Base-by-base conservation (phyloP, 148 eudicot genomes). In the Rhododendron ovatum region DNA sequence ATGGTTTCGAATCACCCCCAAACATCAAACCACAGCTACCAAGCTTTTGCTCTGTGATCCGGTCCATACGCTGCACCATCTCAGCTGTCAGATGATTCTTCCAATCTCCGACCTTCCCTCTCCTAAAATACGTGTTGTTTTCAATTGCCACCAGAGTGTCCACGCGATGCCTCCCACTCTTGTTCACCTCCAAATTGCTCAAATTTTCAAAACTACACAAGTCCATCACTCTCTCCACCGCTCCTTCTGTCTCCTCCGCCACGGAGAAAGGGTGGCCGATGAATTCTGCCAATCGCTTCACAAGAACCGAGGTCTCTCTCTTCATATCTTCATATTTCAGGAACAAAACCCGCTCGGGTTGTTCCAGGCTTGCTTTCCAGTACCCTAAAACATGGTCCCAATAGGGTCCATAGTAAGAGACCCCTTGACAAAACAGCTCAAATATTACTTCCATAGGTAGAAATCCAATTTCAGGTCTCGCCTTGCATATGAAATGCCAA, bases 381-480 rank as follows among this genome's bases (percentile, higher is more conserved):
- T 79, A 79, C 55, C 35, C 82, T 26, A 79, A 43, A n/a, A 79
- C 55, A 79, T 79, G 82, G 55, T 79, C 82, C 55, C 82, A 79
- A 79, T 47, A 47, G 55, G 82, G 82, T 43, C 48, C 81, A 24
- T 39, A 39, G n/a, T 78, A 78, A 39, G 51, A 78, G 51, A 39
- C 81, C 26, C 81, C 81, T 78, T n/a, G 22, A 20, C 51, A 78
- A 8, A 43, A 78, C 81, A 78, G 5, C 51, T 3, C 28, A 9
- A 39, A 74, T 30, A 74, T 13, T 17, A 74, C 22, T 35, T 74
- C 78, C 43, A 15, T 33, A 17, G 78, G 78, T 5, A 74, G 22
- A 74, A 37, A 35, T 74, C 45, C 24, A 5, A 74, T 14, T 43
- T 78, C 47, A 43, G 48, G 81, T 24, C 47, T 43, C 5, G 24